Percentiles rank a stretch among this genome's conserved stretches.
Conservation (phyloP, 257 asterid species). For the Verbena officinalis region DNA sequence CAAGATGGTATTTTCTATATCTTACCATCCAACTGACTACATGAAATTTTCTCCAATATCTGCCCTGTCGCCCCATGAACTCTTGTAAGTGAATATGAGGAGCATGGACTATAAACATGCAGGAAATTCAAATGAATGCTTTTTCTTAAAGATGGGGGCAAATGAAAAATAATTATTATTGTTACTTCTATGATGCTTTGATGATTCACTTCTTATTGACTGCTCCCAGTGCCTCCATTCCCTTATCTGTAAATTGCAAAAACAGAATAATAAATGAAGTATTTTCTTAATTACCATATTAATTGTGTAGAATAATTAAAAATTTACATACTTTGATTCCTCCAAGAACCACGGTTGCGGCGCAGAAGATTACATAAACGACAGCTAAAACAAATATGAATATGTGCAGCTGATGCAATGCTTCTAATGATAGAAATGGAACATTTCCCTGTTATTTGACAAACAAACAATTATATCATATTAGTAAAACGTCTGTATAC, state of each 20-base stretch:
- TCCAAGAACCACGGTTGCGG: conserved; percentile 76
- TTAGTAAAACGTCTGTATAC: neutral
- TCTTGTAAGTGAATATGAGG: conserved; percentile 38
- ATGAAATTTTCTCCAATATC: conserved; percentile 70
- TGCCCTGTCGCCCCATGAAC: conserved; percentile 64
- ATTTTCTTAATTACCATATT: neutral
- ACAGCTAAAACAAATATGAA: conserved; percentile 86
- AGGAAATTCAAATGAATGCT: neutral
- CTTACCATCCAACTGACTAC: conserved; percentile 79
- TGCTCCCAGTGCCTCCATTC: conserved; percentile 87
- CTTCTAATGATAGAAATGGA: conserved; percentile 74
- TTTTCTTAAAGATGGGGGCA: neutral
- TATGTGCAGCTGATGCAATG: conserved; percentile 86
- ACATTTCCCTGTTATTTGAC: conserved; percentile 51
- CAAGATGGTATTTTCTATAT: neutral
- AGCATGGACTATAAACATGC: conserved; percentile 31
- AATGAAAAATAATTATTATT: neutral
- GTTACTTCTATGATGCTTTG: conserved; percentile 43
- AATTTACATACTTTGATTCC: conserved; percentile 51
- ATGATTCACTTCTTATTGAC: conserved; percentile 41
- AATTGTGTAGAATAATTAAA: neutral
- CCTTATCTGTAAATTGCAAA: conserved; percentile 48
- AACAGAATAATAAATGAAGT: neutral
- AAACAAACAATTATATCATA: neutral
- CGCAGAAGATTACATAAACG: conserved; percentile 75